Evolutionary conservation across 805 yeast genomes (phyloP).

Genomic region (Candida chauliodis): DNA sequence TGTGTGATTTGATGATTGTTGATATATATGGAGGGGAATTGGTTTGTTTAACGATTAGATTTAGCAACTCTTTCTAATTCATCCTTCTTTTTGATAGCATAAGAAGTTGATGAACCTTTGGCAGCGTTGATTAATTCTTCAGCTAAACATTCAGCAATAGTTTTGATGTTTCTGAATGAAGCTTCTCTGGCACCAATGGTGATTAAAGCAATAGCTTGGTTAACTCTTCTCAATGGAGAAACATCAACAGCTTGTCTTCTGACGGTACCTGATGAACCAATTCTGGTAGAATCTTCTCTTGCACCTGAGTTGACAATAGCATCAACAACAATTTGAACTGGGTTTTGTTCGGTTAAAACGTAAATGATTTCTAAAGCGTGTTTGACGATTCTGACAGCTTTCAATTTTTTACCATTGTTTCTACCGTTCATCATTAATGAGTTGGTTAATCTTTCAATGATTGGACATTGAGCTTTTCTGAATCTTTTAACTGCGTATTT

Average conservation of each 20-base stretch:
- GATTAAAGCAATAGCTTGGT: constrained; percentile 97
- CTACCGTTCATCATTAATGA: constrained; percentile 99
- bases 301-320: constrained; percentile 99
- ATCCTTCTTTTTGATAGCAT: constrained; percentile 99
- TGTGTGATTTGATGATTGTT: constrained; percentile 6
- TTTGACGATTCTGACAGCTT: constrained; percentile 99
- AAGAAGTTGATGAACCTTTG: constrained; percentile 99
- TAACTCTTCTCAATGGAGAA: constrained; percentile 99
- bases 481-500: constrained; percentile 99
- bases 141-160: constrained; percentile 99
- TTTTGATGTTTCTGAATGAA: constrained; percentile 99
- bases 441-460: constrained; percentile 98
- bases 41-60: constrained; percentile 90
- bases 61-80: constrained; percentile 99
- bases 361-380: constrained; percentile 97
- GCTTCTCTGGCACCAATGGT: constrained; percentile 99
- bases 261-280: constrained; percentile 99
- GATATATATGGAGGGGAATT: constrained; percentile 6
- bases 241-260: constrained; percentile 99
- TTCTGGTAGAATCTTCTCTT: constrained; percentile 99
- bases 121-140: constrained; percentile 99
- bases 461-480: constrained; percentile 99
- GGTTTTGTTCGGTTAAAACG: constrained; percentile 98
- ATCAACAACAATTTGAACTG: constrained; percentile 97
- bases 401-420: constrained; percentile 99